These are phyloP conservation scores for Gynochthodes officinalis DNA, from an alignment of 257 asterid genomes.

Conservation along the genomic window DNA sequence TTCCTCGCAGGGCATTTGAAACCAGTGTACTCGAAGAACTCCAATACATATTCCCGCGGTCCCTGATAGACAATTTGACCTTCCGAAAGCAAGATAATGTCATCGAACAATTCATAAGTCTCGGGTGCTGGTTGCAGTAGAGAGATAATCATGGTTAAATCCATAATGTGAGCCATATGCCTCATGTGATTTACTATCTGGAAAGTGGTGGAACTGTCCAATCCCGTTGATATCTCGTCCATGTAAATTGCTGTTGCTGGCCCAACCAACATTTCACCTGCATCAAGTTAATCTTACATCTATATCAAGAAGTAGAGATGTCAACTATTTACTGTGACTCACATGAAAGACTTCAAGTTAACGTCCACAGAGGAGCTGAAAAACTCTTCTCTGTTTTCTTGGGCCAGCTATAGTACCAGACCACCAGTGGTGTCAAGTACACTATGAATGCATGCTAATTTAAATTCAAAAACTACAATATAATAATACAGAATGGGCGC, in stretches of 20 bases:
- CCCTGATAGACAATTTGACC: constrained; percentile 85
- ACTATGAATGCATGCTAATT: neutral
- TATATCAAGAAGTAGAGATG: neutral
- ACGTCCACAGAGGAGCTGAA: neutral
- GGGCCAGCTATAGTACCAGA: neutral
- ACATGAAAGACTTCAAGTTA: neutral
- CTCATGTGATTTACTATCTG: constrained; percentile 81
- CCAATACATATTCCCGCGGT: constrained; percentile 71
- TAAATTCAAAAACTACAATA: too few relatives aligned
- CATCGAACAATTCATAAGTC: constrained; percentile 84
- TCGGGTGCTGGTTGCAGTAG: constrained; percentile 98
- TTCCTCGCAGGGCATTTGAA: constrained; percentile 91
- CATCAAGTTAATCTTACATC: constrained; percentile 8
- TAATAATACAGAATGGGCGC: too few relatives aligned
- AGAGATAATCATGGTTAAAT: constrained; percentile 82
- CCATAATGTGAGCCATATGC: constrained; percentile 92
- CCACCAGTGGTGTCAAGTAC: neutral
- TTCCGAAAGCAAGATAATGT: constrained; percentile 75
- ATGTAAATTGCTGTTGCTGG: constrained; percentile 91
- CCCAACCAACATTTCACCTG: constrained; percentile 97
- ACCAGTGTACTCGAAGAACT: constrained; percentile 83
- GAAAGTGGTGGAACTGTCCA: constrained; percentile 89
- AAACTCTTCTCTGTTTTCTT: neutral
- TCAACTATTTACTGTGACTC: neutral
- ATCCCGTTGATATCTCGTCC: constrained; percentile 99